Evolutionary conservation across 768 basidiomycete genomes (phyloP), one percentile per base, ranked within the genome.

Genomic region (Suillus brevipes): DNA sequence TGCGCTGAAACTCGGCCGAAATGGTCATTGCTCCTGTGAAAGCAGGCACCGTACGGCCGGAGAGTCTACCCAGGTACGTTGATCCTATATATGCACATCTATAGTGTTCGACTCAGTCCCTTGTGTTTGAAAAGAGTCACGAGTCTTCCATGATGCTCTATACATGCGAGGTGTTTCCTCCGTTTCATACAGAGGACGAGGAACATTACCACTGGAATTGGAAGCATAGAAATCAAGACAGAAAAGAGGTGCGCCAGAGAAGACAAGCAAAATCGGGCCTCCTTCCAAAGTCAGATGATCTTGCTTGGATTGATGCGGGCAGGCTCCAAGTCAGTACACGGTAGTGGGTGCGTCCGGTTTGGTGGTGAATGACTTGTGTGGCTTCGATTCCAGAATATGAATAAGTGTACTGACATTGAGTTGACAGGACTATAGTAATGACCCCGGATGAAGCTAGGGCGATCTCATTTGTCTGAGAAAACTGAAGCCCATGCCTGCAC

Each of bases 1-100:
- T 66, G 79, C 78, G 5, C 71, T 83, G 10, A 78, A 80, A 70
- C 65, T 83, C 38, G 81, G 80, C 66, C 74, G 75, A 25, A 71
- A 77, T 50, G 79, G 81, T 62, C 75, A 34, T 77, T 42, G 31
- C 74, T 74, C 14, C 74, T 78, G 20, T 70, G 73, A 59, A 73
- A 60, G 60, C 25, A 28, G 56, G 28, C 49, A 25, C 23, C 55
- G 40, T 28, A 20, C 64, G 28, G 71, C 65, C 25, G 80, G 81
- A 20, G 80, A 83, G 70, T 78, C 80, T 69, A 81, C 79, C 47
- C 78, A 79, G 73, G 81, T 78, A 53, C 40, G 70, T 60, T 3
- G 25, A 18, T 52, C 50, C 16, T 16, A 50, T 50, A 25, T 50
- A 50, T 50, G 14, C 25, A 13, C 25, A 52, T 52, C 28, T 52